A percentile compares a stretch with the other conserved stretches of the same genome.
phyloP scores from a whole-genome alignment of 371 early-diverging fungal species.

The Smittium culicis region DNA sequence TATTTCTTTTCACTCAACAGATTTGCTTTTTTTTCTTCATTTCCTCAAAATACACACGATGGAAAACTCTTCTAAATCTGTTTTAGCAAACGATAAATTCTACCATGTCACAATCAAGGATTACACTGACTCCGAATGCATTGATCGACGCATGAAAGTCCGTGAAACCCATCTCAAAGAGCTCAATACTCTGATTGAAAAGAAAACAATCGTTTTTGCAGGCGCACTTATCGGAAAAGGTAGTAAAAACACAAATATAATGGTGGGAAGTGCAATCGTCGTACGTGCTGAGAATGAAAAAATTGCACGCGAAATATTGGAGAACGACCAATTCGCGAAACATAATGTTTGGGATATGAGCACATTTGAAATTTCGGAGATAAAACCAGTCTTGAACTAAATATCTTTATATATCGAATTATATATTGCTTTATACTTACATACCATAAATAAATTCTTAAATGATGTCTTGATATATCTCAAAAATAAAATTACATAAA shows the following conservation, averaged over 20 bases:
- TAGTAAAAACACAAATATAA: too few relatives aligned
- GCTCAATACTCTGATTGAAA: too few relatives aligned
- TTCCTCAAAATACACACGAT: too few relatives aligned
- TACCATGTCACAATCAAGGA: slow-evolving; percentile 6
- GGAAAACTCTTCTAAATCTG: too few relatives aligned
- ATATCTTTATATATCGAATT: too few relatives aligned
- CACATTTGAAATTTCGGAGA: neutral
- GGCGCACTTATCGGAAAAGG: neutral
- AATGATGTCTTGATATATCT: too few relatives aligned
- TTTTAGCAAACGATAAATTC: neutral
- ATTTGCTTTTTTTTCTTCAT: too few relatives aligned
- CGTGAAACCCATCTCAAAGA: slow-evolving; percentile 2
- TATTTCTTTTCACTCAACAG: too few relatives aligned
- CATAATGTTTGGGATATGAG: slow-evolving; percentile 7
- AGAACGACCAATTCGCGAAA: slow-evolving; percentile 1
- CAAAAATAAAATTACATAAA: too few relatives aligned
- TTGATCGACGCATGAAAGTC: neutral
- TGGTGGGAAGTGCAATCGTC: neutral
- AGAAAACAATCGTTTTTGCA: neutral
- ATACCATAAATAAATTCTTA: too few relatives aligned
- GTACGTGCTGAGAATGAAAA: neutral
- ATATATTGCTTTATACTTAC: too few relatives aligned
- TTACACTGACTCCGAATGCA: slow-evolving; percentile 8
- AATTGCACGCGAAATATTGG: neutral
- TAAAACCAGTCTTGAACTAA: too few relatives aligned